Percentiles rank a stretch among this genome's conserved stretches.
These are phyloP conservation scores for Carallia brachiata DNA, from an alignment of 345 rosid species.

Conservation along the genomic window DNA sequence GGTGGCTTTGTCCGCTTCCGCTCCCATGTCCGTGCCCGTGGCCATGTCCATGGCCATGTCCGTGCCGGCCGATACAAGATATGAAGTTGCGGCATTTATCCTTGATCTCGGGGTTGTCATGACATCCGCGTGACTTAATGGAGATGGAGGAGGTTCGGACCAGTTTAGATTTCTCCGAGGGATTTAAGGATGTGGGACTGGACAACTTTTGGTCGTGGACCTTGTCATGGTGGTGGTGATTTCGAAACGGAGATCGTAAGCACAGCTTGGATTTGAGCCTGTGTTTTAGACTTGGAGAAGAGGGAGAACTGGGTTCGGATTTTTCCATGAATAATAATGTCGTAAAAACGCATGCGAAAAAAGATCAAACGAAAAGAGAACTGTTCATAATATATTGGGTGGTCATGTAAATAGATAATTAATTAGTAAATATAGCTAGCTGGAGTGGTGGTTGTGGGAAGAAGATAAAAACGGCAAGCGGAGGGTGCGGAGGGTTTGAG, in stretches of 20 bases:
- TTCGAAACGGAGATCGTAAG: slow-evolving; percentile 23
- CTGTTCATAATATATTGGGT: too few species aligned
- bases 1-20: background rate
- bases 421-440: too few species aligned
- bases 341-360: too few species aligned
- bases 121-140: background rate
- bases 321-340: slow-evolving; percentile 1
- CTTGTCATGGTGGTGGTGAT: background rate
- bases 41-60: too few species aligned
- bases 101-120: slow-evolving; percentile 16
- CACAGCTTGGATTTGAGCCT: slow-evolving; percentile 29
- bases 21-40: background rate
- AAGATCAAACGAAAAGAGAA: too few species aligned
- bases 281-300: slow-evolving; percentile 24
- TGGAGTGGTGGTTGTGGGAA: too few species aligned
- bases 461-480: background rate
- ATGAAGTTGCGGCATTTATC: slow-evolving; percentile 27
- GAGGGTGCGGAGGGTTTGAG: background rate
- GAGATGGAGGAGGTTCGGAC: slow-evolving; percentile 9
- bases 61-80: slow-evolving; percentile 19
- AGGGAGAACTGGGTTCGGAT: slow-evolving; percentile 6
- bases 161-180: slow-evolving; percentile 18
- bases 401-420: too few species aligned
- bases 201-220: background rate
- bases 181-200: background rate